These are phyloP conservation scores for Neurospora pannonica DNA, from an alignment of 495 filamentous ascomycete species.

Conservation along the genomic window DNA sequence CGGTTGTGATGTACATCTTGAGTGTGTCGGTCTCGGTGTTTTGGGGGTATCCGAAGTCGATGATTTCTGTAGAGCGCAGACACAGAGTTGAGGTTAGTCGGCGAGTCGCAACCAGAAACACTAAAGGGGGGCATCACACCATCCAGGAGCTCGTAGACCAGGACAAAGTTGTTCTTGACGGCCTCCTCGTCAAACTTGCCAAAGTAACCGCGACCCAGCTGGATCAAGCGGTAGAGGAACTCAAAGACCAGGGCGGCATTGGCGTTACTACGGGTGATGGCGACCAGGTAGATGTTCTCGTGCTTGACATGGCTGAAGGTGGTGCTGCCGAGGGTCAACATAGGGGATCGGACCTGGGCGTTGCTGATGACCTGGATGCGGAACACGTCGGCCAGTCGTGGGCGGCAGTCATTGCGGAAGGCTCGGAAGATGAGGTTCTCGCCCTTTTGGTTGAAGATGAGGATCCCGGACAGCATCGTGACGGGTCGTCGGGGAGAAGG, in stretches of 20 bases:
- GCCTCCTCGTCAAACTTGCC: conserved; percentile 99
- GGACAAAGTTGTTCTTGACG: conserved; percentile 98
- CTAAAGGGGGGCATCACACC: conserved; percentile 39
- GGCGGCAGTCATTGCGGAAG: conserved; percentile 95
- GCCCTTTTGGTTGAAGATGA: conserved; percentile 99
- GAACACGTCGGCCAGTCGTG: conserved; percentile 95
- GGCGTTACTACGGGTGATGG: conserved; percentile 98
- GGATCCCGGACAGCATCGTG: conserved; percentile 89
- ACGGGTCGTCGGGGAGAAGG: not conserved
- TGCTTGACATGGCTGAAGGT: conserved; percentile 99
- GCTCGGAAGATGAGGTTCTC: conserved; percentile 99
- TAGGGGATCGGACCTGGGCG: conserved; percentile 92
- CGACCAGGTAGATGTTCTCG: conserved; percentile 98
- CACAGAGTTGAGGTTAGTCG: not conserved
- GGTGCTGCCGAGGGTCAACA: conserved; percentile 92
- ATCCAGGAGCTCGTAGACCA: conserved; percentile 96
- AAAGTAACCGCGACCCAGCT: conserved; percentile 91
- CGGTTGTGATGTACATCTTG: conserved; percentile 99
- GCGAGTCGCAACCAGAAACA: not conserved
- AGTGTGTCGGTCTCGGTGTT: conserved; percentile 98
- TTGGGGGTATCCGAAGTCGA: conserved; percentile 98
- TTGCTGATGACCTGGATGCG: conserved; percentile 99
- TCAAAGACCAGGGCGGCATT: conserved; percentile 98
- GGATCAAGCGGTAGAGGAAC: conserved; percentile 87
- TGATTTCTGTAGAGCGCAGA: conserved; percentile 57